Evolutionary conservation across 1,139 yeast species (phyloP).

Genomic region (Zygosaccharomyces pseudobailii): DNA sequence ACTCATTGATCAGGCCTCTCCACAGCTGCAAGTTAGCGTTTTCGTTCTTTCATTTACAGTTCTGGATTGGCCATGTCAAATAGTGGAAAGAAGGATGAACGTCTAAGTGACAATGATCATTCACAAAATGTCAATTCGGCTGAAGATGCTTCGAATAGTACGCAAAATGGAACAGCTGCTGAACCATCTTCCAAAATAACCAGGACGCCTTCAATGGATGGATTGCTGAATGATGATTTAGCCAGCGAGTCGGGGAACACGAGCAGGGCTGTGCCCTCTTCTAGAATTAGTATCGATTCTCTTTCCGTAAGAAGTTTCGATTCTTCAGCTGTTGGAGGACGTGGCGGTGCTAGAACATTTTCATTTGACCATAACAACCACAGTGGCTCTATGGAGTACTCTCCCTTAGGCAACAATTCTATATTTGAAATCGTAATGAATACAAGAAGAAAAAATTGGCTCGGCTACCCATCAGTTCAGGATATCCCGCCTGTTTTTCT

Average conservation of each 20-base stretch:
- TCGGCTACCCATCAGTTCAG: conserved; percentile 64
- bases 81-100: conserved; percentile 4
- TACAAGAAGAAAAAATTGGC: conserved; percentile 34
- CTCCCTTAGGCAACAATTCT: conserved; percentile 75
- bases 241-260: conserved; percentile 28
- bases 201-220: conserved; percentile 14
- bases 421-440: conserved; percentile 61
- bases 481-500: conserved; percentile 85
- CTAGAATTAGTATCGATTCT: conserved; percentile 25
- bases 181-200: conserved; percentile 8
- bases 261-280: conserved; percentile 11
- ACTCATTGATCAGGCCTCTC: background rate
- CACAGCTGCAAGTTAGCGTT: background rate
- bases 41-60: background rate
- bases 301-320: conserved; percentile 35
- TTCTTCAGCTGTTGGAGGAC: conserved; percentile 24
- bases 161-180: conserved; percentile 3
- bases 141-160: conserved; percentile 1
- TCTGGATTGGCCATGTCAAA: conserved; percentile 7
- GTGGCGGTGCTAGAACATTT: conserved; percentile 13
- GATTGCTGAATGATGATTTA: conserved; percentile 33
- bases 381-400: conserved; percentile 36
- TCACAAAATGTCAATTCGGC: background rate
- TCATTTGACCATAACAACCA: conserved; percentile 22
- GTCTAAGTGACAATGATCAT: conserved; percentile 1